Conservation (phyloP, 1,284 basidiomycete species). For the Cutaneotrichosporon mucoides region DNA sequence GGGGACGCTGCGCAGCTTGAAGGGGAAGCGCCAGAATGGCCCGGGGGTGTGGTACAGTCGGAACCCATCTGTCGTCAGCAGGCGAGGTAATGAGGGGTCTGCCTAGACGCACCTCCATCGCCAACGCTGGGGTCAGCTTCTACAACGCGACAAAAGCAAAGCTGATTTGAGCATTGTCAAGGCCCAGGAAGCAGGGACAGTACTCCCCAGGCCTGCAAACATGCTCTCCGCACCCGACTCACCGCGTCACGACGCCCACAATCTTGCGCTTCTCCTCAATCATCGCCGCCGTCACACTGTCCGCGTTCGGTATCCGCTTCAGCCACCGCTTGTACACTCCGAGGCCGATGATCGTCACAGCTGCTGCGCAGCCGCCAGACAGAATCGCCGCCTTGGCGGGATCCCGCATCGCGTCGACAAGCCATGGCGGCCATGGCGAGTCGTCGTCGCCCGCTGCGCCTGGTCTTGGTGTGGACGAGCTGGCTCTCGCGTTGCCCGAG, state of each 20-base stretch:
- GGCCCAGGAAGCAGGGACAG: no score
- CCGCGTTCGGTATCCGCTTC: constrained; percentile 57
- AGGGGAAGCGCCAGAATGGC: constrained; percentile 65
- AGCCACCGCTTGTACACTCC: constrained; percentile 54
- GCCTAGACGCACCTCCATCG: constrained; percentile 54
- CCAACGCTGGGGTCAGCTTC: constrained; percentile 59
- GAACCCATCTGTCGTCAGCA: constrained; percentile 52
- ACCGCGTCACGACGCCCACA: constrained; percentile 70
- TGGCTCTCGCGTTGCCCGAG: no score
- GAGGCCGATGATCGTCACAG: constrained; percentile 49
- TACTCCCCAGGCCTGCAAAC: no score
- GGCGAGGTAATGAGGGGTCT: no score
- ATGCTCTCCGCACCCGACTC: constrained; percentile 23
- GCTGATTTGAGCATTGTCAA: no score
- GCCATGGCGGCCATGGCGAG: constrained; percentile 1
- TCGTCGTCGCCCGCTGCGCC: neutral
- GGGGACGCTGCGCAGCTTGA: constrained; percentile 66
- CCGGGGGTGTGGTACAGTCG: constrained; percentile 74
- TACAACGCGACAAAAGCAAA: no score
- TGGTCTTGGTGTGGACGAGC: no score
- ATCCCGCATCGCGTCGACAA: constrained; percentile 19
- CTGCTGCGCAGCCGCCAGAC: constrained; percentile 38
- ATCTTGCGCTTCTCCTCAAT: constrained; percentile 61
- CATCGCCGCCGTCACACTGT: constrained; percentile 62
- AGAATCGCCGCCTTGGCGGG: constrained; percentile 33